Conservation (phyloP, 2,329 filamentous ascomycete genomes). For the Cucurbitaria berberidis region DNA sequence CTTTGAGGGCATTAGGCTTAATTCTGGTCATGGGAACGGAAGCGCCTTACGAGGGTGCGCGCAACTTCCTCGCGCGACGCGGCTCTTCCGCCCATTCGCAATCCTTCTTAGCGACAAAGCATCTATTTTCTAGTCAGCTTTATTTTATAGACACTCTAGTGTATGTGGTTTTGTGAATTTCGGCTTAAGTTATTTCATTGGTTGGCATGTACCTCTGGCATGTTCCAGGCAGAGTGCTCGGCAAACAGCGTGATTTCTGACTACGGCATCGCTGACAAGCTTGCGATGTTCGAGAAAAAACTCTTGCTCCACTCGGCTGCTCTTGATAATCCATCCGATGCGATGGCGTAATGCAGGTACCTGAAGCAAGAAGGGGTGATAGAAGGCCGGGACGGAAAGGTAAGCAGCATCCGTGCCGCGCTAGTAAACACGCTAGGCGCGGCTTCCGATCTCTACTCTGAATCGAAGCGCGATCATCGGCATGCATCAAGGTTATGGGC, state of each 20-base stretch:
- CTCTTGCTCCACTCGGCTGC: slow-evolving; percentile 17
- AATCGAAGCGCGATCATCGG: background rate
- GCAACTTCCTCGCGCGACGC: slow-evolving; percentile 31
- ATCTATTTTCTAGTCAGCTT: slow-evolving; percentile 24
- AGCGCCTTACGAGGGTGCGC: slow-evolving; percentile 43
- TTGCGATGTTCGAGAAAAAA: slow-evolving; percentile 31
- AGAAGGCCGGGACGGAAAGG: slow-evolving; percentile 13
- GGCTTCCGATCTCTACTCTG: background rate
- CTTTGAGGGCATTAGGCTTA: slow-evolving; percentile 14
- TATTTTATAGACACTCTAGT: background rate
- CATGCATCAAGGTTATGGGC: background rate
- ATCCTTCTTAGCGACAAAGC: slow-evolving; percentile 30
- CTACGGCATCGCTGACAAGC: slow-evolving; percentile 45
- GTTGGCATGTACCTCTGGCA: slow-evolving; percentile 36
- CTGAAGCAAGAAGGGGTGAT: background rate
- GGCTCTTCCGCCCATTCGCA: slow-evolving; percentile 43
- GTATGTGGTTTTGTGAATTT: background rate
- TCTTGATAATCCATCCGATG: slow-evolving; percentile 35
- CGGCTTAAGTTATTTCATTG: background rate
- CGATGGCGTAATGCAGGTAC: background rate
- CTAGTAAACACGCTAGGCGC: slow-evolving; percentile 1
- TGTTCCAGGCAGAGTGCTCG: slow-evolving; percentile 32
- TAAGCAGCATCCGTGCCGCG: slow-evolving; percentile 4
- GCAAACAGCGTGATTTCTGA: slow-evolving; percentile 43
- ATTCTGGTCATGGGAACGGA: background rate